These are phyloP conservation scores for Aspergillus ustus DNA, from an alignment of 2,329 filamentous ascomycete genomes.

Conservation along the genomic window DNA sequence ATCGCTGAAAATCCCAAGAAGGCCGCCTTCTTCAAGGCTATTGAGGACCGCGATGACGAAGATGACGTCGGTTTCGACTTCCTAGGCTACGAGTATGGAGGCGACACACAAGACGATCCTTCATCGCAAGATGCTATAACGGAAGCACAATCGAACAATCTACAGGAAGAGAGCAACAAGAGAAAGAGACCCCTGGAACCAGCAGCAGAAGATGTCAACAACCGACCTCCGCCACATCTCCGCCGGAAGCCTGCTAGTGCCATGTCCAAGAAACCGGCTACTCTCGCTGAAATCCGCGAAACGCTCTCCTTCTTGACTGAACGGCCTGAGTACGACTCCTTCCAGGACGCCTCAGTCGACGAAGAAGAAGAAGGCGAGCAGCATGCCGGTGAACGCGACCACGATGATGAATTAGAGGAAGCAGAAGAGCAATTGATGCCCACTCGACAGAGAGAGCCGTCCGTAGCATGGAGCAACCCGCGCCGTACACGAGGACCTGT, in stretches of 20 bases:
- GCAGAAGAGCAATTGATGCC: constrained; percentile 29
- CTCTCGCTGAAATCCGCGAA: constrained; percentile 79
- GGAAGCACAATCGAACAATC: constrained; percentile 25
- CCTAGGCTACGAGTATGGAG: constrained; percentile 53
- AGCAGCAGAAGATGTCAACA: constrained; percentile 48
- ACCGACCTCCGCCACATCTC: constrained; percentile 62
- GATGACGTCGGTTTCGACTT: constrained; percentile 77
- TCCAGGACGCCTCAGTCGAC: constrained; percentile 57
- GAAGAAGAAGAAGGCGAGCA: constrained; percentile 59
- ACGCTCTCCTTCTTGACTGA: constrained; percentile 84
- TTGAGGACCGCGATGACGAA: constrained; percentile 78
- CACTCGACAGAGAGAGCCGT: constrained; percentile 29
- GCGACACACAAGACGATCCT: constrained; percentile 45
- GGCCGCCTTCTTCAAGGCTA: constrained; percentile 84
- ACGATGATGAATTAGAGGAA: constrained; percentile 10
- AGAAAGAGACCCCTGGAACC: constrained; percentile 48
- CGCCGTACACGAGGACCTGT: constrained; percentile 48
- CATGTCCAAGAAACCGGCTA: constrained; percentile 68
- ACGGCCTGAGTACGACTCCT: constrained; percentile 60
- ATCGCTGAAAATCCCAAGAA: constrained; percentile 89
- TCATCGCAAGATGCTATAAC: constrained; percentile 32
- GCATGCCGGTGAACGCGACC: constrained; percentile 33
- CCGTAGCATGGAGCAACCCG: constrained; percentile 38
- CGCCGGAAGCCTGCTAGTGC: constrained; percentile 63
- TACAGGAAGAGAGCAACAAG: constrained; percentile 35